phyloP scores from a whole-genome alignment of 2,329 filamentous ascomycete genomes.

The Samsoniella hepiali region DNA sequence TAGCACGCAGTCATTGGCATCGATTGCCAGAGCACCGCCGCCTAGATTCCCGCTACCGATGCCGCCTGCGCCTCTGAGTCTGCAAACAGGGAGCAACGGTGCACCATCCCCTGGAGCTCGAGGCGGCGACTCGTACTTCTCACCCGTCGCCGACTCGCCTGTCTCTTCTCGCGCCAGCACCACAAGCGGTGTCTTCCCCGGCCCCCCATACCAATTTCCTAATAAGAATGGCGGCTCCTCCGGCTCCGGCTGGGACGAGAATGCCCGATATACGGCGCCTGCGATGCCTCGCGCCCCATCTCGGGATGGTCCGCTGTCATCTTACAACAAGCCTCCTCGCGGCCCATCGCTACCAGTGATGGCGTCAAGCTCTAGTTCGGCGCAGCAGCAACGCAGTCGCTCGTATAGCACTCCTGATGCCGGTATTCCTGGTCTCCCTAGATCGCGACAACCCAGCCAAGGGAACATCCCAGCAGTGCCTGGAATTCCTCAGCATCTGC shows the following conservation, averaged over 20 bases:
- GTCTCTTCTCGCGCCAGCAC: conserved; percentile 72
- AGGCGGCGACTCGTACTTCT: conserved; percentile 86
- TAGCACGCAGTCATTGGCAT: conserved; percentile 56
- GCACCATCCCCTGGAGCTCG: conserved; percentile 59
- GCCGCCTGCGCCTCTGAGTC: conserved; percentile 57
- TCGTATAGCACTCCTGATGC: conserved; percentile 97
- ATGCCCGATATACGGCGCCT: conserved; percentile 82
- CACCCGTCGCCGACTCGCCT: conserved; percentile 76
- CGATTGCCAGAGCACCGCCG: conserved; percentile 59
- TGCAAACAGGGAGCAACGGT: conserved; percentile 57
- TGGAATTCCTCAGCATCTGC: conserved; percentile 69
- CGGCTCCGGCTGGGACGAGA: conserved; percentile 67
- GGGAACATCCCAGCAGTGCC: conserved; percentile 66
- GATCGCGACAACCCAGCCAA: conserved; percentile 53
- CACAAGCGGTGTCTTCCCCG: conserved; percentile 67
- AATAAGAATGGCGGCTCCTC: conserved; percentile 61
- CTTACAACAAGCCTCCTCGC: conserved; percentile 65
- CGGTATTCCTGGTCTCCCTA: conserved; percentile 62
- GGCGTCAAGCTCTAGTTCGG: conserved; percentile 52
- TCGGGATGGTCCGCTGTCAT: conserved; percentile 67
- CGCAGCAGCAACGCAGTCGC: conserved; percentile 70
- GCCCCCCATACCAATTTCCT: conserved; percentile 63
- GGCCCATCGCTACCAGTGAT: conserved; percentile 78
- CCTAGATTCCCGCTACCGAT: conserved; percentile 68
- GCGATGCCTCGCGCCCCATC: conserved; percentile 80